Base-by-base conservation (phyloP, 2,329 filamentous ascomycete genomes). In the Diaporthe vexans region DNA sequence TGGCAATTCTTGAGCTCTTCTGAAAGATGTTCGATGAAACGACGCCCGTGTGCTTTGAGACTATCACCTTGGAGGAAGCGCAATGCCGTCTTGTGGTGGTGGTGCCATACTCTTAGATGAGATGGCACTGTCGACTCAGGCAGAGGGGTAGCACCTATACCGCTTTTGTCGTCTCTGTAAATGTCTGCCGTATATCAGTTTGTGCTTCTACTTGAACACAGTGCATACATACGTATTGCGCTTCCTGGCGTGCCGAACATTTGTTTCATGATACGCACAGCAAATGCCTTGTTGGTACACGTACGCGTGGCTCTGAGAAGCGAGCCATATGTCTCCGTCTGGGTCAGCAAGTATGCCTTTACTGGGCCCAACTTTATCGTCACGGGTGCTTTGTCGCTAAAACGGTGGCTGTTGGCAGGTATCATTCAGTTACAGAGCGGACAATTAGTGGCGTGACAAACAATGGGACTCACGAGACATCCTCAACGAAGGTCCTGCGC, bases 291-390 rank as follows among this genome's bases (percentile, higher is more conserved):
- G n/a, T 40, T 40, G 35, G 58, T 63, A 3, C 54, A 57, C 8
- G 8, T 21, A 10, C 54, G 26, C 8, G 54, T 57, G 5, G 54
- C 54, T 19, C 54, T 33, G 26, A 57, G 54, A 57, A 63, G 33
- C 3, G n/a, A n/a, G 3, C 40, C 35, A 26, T 40, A 63, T 43
- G 58, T 29, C 33, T 63, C 40, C 0, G n/a, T 63, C 4, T 43
- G 58, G 35, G 37, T 46, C 58, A 63, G 17, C 35, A 63, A 10
- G 58, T 57, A 57, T 17, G n/a, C 58, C 15, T 63, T 63, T 37
- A 35, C 37, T 17, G 58, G 58, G 29, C 58, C 58, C 21, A 63
- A 11, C 10, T 37, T 63, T n/a, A 63, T 4, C 8, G n/a, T 40
- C 4, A 63, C 58, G 15, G 58, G 58, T 29, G 40, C 43, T 9